Evolutionary conservation across 306 rosid genomes (phyloP).

Genomic region (Geum urbanum): DNA sequence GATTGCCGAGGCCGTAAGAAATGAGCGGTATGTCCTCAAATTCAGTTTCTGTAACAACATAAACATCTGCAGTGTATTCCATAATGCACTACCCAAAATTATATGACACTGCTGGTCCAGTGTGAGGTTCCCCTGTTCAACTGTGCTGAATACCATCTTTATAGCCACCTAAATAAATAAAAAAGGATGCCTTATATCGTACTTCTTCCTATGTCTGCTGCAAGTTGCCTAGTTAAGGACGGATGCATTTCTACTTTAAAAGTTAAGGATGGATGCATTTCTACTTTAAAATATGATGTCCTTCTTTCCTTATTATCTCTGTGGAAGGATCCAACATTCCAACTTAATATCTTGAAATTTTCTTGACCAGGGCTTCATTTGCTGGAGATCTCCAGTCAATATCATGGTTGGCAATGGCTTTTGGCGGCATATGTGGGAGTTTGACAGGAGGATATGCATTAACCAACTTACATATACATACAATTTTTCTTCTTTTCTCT

Average conservation of each 20-base stretch:
- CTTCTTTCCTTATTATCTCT: constrained; percentile 2
- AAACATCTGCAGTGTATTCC: neutral
- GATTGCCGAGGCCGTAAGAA: constrained; percentile 85
- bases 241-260: no score
- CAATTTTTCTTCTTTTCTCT: constrained; percentile 69
- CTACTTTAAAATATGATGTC: neutral
- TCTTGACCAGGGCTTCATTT: constrained; percentile 55
- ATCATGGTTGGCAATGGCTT: constrained; percentile 83
- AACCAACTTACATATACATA: constrained; percentile 48
- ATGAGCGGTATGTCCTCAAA: constrained; percentile 50
- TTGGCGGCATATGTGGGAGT: constrained; percentile 84
- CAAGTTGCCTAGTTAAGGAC: neutral
- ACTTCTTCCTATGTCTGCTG: neutral
- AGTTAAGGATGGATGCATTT: no score
- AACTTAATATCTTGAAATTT: constrained; percentile 11
- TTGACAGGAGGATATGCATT: constrained; percentile 75
- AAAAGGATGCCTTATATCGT: neutral
- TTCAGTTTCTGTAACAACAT: constrained; percentile 13
- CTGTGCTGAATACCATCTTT: neutral
- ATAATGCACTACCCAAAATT: constrained; percentile 1
- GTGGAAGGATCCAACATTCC: neutral
- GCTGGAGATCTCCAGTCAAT: constrained; percentile 82
- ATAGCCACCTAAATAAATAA: neutral
- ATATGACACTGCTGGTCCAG: neutral
- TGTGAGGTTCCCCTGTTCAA: neutral